Evolutionary conservation across 805 yeast species (phyloP).

Genomic region (Tetrapisispora namnaoensis): DNA sequence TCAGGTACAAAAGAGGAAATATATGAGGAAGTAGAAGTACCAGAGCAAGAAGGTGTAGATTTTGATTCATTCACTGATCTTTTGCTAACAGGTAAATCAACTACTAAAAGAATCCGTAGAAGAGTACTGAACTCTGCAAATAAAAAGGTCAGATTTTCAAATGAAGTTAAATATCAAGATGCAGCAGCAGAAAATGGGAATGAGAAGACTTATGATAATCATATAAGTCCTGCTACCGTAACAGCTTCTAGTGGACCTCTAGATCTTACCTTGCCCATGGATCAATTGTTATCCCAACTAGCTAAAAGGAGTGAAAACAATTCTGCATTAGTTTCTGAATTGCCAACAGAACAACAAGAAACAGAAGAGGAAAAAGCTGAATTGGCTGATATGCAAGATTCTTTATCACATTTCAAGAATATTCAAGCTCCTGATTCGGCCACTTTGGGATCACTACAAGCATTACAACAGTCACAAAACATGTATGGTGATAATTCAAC

Average conservation of each 20-base stretch:
- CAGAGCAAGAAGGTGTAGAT: conserved; percentile 42
- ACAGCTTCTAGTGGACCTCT: conserved; percentile 26
- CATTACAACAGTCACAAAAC: not conserved
- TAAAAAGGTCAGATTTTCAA: conserved; percentile 66
- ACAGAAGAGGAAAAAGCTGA: conserved; percentile 63
- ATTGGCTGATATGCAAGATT: conserved; percentile 63
- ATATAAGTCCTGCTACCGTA: conserved; percentile 9
- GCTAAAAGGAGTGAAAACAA: conserved; percentile 21
- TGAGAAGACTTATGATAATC: conserved; percentile 1
- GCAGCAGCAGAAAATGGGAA: conserved; percentile 10
- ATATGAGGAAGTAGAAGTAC: conserved; percentile 27
- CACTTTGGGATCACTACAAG: conserved; percentile 6
- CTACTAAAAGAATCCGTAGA: conserved; percentile 33
- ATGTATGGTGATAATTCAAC: not conserved
- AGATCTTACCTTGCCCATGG: conserved; percentile 69
- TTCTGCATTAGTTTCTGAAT: conserved; percentile 21
- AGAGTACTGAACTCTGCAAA: conserved; percentile 29
- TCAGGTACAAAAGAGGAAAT: conserved; percentile 44
- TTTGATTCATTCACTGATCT: conserved; percentile 80
- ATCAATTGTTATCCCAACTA: conserved; percentile 47
- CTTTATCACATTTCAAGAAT: conserved; percentile 63
- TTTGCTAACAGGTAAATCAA: conserved; percentile 71
- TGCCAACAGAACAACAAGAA: conserved; percentile 27
- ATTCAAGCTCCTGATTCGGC: conserved; percentile 61
- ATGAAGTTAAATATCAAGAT: conserved; percentile 40